Conservation (phyloP, 176 grass and related monocot genomes). For the Oryza nivara region DNA sequence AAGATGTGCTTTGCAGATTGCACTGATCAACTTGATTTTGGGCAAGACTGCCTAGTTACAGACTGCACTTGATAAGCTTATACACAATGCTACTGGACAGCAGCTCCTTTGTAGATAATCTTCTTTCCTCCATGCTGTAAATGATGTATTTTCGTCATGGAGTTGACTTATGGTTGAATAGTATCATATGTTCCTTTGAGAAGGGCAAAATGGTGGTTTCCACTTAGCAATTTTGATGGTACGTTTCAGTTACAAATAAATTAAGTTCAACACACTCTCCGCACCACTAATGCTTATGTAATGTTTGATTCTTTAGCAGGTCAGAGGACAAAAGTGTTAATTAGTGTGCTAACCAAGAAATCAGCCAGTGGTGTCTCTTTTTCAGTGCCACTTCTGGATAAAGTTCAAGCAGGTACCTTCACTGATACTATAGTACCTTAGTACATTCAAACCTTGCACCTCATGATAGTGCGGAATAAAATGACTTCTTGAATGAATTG, state of each 20-base stretch:
- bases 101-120: background rate
- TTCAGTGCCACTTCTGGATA: constrained; percentile 29
- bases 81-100: constrained; percentile 28
- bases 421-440: constrained; percentile 2
- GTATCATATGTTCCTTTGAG: constrained; percentile 22
- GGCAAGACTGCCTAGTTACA: constrained; percentile 7
- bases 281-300: constrained; percentile 20
- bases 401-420: constrained; percentile 50
- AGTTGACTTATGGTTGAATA: constrained; percentile 43
- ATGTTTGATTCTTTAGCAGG: constrained; percentile 45
- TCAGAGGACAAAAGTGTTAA: constrained; percentile 30
- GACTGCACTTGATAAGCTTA: constrained; percentile 26
- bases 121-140: constrained; percentile 37
- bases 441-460: background rate
- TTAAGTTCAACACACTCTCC: constrained; percentile 11
- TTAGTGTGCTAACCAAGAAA: constrained; percentile 48
- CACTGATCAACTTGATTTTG: constrained; percentile 23
- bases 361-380: constrained; percentile 34
- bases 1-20: constrained; percentile 37
- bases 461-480: constrained; percentile 23
- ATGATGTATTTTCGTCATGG: constrained; percentile 28
- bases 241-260: constrained; percentile 29
- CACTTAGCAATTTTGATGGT: constrained; percentile 49
- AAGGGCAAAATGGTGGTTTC: constrained; percentile 32
- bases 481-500: constrained; percentile 8